Percentiles rank a stretch among this genome's conserved stretches.
These are phyloP conservation scores for Chaetomiaceae sp. DNA, from an alignment of 2,329 filamentous ascomycete genomes.

Conservation along the genomic window DNA sequence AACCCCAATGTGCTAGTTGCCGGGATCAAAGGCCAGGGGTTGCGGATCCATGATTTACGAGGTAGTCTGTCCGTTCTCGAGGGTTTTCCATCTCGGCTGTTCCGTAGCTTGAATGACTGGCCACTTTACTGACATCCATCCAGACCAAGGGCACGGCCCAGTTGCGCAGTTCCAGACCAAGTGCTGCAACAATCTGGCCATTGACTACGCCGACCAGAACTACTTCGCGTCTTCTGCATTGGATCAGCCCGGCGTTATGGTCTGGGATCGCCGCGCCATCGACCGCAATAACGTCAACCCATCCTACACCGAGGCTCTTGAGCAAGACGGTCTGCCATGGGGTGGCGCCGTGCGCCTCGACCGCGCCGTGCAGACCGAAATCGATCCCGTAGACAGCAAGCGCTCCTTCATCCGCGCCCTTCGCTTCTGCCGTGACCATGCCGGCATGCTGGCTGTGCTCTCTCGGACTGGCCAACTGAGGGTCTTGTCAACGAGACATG, in stretches of 20 bases:
- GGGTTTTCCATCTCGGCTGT: too few species aligned
- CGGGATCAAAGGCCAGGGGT: slow-evolving; percentile 69
- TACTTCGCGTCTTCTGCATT: slow-evolving; percentile 79
- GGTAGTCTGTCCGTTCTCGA: slow-evolving; percentile 45
- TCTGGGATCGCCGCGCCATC: slow-evolving; percentile 72
- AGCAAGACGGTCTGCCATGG: slow-evolving; percentile 59
- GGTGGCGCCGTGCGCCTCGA: slow-evolving; percentile 57
- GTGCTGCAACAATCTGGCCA: slow-evolving; percentile 67
- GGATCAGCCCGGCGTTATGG: slow-evolving; percentile 67
- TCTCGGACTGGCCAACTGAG: slow-evolving; percentile 61
- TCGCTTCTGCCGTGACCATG: slow-evolving; percentile 58
- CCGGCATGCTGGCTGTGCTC: slow-evolving; percentile 57
- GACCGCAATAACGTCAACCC: slow-evolving; percentile 49
- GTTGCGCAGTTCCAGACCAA: slow-evolving; percentile 60
- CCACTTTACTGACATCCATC: background rate
- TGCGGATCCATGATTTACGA: slow-evolving; percentile 74
- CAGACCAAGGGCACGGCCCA: slow-evolving; percentile 44
- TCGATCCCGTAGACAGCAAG: slow-evolving; percentile 51
- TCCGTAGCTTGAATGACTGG: too few species aligned
- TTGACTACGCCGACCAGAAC: slow-evolving; percentile 75
- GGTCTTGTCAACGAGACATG: slow-evolving; percentile 55
- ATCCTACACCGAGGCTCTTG: slow-evolving; percentile 53
- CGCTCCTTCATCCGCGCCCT: slow-evolving; percentile 59
- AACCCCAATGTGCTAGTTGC: slow-evolving; percentile 71
- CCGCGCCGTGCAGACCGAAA: slow-evolving; percentile 52